phyloP scores from a whole-genome alignment of 495 filamentous ascomycete genomes.

The Emericellopsis terricola region DNA sequence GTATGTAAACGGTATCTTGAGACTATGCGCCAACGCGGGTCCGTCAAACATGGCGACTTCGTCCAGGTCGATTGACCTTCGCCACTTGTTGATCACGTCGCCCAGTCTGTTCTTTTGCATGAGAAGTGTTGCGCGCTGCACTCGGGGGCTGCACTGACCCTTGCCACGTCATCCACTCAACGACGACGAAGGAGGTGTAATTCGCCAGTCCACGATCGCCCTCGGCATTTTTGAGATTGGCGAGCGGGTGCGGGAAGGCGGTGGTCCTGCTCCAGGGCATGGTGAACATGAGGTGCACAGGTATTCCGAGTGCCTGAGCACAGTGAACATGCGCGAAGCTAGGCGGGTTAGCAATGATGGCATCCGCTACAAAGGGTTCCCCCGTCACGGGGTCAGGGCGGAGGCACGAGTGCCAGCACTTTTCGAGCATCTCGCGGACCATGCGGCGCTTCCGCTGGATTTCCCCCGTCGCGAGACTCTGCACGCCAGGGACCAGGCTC shows the following conservation, averaged over 20 bases:
- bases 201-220: slow-evolving; percentile 33
- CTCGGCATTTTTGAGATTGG: slow-evolving; percentile 24
- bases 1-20: slow-evolving; percentile 42
- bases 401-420: slow-evolving; percentile 53
- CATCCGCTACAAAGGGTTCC: slow-evolving; percentile 38
- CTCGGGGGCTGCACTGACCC: slow-evolving; percentile 33
- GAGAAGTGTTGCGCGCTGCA: slow-evolving; percentile 2
- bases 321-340: slow-evolving; percentile 49
- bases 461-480: slow-evolving; percentile 41
- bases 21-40: slow-evolving; percentile 14
- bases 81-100: slow-evolving; percentile 40
- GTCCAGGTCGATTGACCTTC: slow-evolving; percentile 10
- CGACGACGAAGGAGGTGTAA: slow-evolving; percentile 38
- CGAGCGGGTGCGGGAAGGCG: slow-evolving; percentile 38
- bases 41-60: neutral
- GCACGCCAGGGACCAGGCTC: slow-evolving; percentile 45
- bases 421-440: slow-evolving; percentile 42
- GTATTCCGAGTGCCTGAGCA: slow-evolving; percentile 40
- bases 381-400: slow-evolving; percentile 23
- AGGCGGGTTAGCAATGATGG: slow-evolving; percentile 50
- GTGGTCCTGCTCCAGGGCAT: slow-evolving; percentile 46
- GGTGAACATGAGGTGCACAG: slow-evolving; percentile 49
- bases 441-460: slow-evolving; percentile 37
- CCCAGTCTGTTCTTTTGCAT: slow-evolving; percentile 20
- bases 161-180: slow-evolving; percentile 53